These are phyloP conservation scores for Coelastrella sp. DNA, from an alignment of 139 green algal species.

Conservation along the genomic window DNA sequence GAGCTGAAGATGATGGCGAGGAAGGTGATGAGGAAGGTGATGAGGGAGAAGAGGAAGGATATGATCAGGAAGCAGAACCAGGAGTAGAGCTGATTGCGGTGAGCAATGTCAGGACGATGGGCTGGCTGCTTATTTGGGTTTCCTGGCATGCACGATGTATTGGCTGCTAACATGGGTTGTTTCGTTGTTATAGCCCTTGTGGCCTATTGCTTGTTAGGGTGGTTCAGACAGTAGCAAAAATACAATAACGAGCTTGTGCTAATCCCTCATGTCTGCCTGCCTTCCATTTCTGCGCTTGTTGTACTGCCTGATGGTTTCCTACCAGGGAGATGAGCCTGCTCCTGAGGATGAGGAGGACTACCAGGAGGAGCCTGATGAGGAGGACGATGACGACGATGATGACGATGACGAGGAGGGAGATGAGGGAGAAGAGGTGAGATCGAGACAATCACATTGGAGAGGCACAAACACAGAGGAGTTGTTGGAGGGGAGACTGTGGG, in stretches of 20 bases:
- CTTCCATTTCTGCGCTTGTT: background rate
- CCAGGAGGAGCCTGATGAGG: conserved; percentile 24
- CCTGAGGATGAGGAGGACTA: conserved; percentile 45
- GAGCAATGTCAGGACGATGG: background rate
- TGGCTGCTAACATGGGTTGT: background rate
- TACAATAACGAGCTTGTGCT: no score
- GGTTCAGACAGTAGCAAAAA: no score
- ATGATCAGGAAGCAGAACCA: conserved; percentile 35
- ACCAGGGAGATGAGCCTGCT: conserved; percentile 33
- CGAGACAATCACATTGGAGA: background rate
- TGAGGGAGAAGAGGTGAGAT: conserved; percentile 18
- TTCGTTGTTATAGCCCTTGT: background rate
- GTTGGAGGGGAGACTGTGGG: background rate
- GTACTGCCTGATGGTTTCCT: background rate
- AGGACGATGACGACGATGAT: conserved; percentile 3
- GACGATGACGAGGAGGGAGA: conserved; percentile 3
- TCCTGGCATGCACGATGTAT: background rate
- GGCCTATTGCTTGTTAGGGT: no score
- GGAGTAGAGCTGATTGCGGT: conserved; percentile 41
- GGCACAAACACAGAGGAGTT: background rate
- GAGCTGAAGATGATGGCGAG: conserved; percentile 16
- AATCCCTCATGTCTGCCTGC: no score
- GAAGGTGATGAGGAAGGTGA: conserved; percentile 25
- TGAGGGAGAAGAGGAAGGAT: conserved; percentile 29
- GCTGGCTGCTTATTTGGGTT: background rate